Conservation (phyloP, 768 basidiomycete genomes). For the Podaxis rugospora region DNA sequence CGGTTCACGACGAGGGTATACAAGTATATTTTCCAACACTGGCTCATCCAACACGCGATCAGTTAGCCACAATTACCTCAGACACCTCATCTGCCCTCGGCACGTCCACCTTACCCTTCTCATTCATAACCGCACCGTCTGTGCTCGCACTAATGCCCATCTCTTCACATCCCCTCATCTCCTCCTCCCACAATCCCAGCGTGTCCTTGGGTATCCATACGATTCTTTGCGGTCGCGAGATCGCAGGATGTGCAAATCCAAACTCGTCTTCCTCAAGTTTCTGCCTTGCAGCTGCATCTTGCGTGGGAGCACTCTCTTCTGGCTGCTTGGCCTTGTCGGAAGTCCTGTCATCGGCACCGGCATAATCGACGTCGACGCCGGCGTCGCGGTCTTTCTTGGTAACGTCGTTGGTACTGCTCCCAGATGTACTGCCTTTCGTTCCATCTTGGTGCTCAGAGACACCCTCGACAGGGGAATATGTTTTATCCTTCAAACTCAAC, state of each 20-base stretch:
- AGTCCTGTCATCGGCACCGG: not conserved
- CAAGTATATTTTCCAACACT: not conserved
- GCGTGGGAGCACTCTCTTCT: not conserved
- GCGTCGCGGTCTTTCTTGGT: not conserved
- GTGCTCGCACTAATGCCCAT: conserved; percentile 46
- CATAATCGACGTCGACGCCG: not conserved
- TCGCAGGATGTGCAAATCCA: conserved; percentile 88
- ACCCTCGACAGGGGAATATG: conserved; percentile 29
- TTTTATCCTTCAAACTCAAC: conserved; percentile 69
- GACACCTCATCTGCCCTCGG: conserved; percentile 26
- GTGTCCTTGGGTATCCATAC: conserved; percentile 84
- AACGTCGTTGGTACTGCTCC: not conserved
- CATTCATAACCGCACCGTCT: conserved; percentile 26
- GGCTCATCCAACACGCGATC: not conserved
- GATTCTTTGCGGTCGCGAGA: conserved; percentile 63
- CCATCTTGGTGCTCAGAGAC: conserved; percentile 1
- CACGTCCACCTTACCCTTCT: conserved; percentile 34
- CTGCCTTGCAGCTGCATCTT: conserved; percentile 5
- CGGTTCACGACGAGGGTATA: not conserved
- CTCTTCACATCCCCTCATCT: conserved; percentile 56
- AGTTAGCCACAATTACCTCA: not conserved
- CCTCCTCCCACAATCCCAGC: conserved; percentile 55
- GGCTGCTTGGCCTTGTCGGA: conserved; percentile 11
- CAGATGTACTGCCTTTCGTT: not conserved
- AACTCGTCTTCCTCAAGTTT: conserved; percentile 37